A percentile compares a stretch with the other conserved stretches of the same genome.
Conservation (phyloP, 805 yeast species). For the Clavispora fructus region DNA sequence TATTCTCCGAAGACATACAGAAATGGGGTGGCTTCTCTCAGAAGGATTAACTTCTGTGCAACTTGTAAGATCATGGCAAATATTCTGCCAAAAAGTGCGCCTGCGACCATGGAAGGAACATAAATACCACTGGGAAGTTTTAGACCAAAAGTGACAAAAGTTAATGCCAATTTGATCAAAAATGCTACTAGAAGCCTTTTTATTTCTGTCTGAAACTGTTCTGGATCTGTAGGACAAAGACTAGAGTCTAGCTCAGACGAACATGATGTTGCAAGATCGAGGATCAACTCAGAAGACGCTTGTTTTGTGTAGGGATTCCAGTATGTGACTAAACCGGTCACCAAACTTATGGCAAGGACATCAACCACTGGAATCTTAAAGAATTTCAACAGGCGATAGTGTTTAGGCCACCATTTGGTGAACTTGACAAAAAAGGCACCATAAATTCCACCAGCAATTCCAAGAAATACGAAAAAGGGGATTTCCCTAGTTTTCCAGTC, state of each 20-base stretch:
- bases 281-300: constrained; percentile 45
- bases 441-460: constrained; percentile 48
- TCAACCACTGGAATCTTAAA: constrained; percentile 41
- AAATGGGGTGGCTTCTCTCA: background rate
- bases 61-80: constrained; percentile 41
- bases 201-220: constrained; percentile 27
- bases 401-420: constrained; percentile 41
- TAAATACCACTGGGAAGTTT: constrained; percentile 93
- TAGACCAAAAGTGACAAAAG: constrained; percentile 83
- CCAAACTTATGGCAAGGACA: constrained; percentile 37
- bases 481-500: constrained; percentile 52
- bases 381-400: constrained; percentile 26
- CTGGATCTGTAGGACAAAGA: constrained; percentile 24
- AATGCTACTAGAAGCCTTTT: constrained; percentile 36
- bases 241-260: constrained; percentile 24
- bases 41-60: constrained; percentile 8
- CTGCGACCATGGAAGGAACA: constrained; percentile 93
- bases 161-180: constrained; percentile 40
- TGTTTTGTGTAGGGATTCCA: constrained; percentile 46
- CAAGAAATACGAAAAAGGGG: constrained; percentile 40
- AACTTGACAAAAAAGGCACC: constrained; percentile 49
- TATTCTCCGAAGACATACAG: background rate
- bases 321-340: constrained; percentile 45
- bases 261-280: constrained; percentile 49
- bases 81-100: constrained; percentile 71